Percentiles rank a stretch among this genome's conserved stretches.
Conservation (phyloP, 352 stramenopile genomes). For the Phytophthora tubulina region DNA sequence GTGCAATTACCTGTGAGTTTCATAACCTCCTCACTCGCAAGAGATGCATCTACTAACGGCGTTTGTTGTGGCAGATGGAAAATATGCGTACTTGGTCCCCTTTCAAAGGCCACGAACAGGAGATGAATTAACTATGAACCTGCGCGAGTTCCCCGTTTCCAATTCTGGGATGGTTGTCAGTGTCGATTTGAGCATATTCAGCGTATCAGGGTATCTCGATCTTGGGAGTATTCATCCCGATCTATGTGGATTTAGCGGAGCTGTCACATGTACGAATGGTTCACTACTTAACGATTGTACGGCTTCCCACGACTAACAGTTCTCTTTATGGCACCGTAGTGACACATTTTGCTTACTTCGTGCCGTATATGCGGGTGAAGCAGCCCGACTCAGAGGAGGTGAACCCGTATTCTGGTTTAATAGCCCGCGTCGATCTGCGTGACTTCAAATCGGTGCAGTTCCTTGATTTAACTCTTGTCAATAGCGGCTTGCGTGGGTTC, state of each 20-base stretch:
- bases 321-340: slow-evolving; percentile 38
- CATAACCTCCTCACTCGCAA: not conserved
- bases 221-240: slow-evolving; percentile 54
- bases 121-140: slow-evolving; percentile 66
- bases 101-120: slow-evolving; percentile 50
- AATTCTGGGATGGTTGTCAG: slow-evolving; percentile 73
- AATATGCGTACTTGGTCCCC: slow-evolving; percentile 71
- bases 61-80: slow-evolving; percentile 49
- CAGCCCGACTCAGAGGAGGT: slow-evolving; percentile 43
- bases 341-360: slow-evolving; percentile 76
- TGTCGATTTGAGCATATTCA: slow-evolving; percentile 65
- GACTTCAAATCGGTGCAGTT: slow-evolving; percentile 65
- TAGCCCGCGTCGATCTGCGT: slow-evolving; percentile 70
- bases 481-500: slow-evolving; percentile 71
- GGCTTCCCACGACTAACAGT: not conserved
- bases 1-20: slow-evolving; percentile 65
- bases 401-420: slow-evolving; percentile 65
- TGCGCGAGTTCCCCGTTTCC: slow-evolving; percentile 76
- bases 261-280: slow-evolving; percentile 49
- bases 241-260: slow-evolving; percentile 75
- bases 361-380: slow-evolving; percentile 69
- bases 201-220: slow-evolving; percentile 56
- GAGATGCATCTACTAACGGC: not conserved
- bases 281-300: not conserved
- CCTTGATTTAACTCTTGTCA: slow-evolving; percentile 59